Base-by-base conservation (phyloP, 164 flowering plant species). In the Liriodendron chinense region DNA sequence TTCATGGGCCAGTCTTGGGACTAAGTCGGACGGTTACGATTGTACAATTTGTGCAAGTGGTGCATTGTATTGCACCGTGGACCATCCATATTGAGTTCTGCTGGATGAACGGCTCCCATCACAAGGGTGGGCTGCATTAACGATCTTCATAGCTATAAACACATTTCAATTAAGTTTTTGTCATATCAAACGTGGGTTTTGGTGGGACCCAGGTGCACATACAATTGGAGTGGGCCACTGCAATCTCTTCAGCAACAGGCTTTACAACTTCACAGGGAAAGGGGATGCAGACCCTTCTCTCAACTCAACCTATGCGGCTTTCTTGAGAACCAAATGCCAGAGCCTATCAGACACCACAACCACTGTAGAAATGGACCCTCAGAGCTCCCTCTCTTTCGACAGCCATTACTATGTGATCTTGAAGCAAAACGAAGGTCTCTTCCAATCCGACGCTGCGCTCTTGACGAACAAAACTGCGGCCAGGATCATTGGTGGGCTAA, bases 361-460 rank as follows among this genome's bases (percentile, higher is more conserved):
- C 1, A 69, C 70, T 0, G 87, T 91, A 0, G 80, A 62, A 53
- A 86, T 89, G 90, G 95, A 91, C 72, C 91, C 91, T 0, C 23
- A 49, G 0, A 87, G 83, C 81, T 43, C 85, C 1, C 63, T 72
- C 0, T 14, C 79, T 0, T 91, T 91, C 49, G 89, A 88, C 70
- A 70, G 2, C 63, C 1, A 75, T 24, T 91, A 91, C 80, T 88
- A 20, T 79, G 1, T 7, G 0, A 75, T 6, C 70, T 20, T 91
- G 14, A 49, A 68, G 53, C 72, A 65, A n/a, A 65, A 82, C 1
- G 57, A 74, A 72, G 93, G 88, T 0, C 78, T 89, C 5, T 88
- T 91, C 81, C 78, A 69, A 8, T 91, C 95, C 0, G 95, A 88
- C n/a, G 90, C 94, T 0, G 85, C 90, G 1, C 84, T 90, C 13